phyloP scores from a whole-genome alignment of 441 rosid species.

The Gossypium schwendimanii region DNA sequence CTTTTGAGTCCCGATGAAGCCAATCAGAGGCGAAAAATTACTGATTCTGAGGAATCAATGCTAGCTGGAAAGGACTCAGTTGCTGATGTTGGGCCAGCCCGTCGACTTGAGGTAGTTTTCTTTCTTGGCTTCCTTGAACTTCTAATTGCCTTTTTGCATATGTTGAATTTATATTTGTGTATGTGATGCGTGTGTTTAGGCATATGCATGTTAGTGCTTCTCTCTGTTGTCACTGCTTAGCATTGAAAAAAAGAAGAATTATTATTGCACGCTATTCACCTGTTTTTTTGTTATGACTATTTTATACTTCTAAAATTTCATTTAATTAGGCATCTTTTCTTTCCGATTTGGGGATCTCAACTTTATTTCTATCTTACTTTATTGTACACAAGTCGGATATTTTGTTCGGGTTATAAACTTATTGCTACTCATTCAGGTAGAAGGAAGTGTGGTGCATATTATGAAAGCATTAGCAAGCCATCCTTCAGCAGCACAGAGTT shows the following conservation, averaged over 20 bases:
- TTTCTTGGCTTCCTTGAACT: constrained; percentile 4
- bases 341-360: not conserved
- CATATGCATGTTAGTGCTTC: not conserved
- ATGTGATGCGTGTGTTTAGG: not conserved
- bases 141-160: not conserved
- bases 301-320: constrained; percentile 1
- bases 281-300: not conserved
- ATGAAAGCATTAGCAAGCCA: constrained; percentile 97
- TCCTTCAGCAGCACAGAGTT: constrained; percentile 94
- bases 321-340: not conserved
- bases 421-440: constrained; percentile 51
- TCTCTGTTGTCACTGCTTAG: not conserved
- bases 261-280: not conserved
- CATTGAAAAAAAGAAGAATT: not conserved
- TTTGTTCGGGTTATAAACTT: constrained; percentile 4
- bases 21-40: constrained; percentile 27
- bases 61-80: constrained; percentile 38
- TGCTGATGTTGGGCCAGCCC: constrained; percentile 35
- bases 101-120: constrained; percentile 74
- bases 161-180: not conserved
- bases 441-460: constrained; percentile 88
- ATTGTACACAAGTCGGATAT: not conserved
- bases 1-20: constrained; percentile 55
- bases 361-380: not conserved
- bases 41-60: constrained; percentile 29